Base-by-base conservation (phyloP, 2,329 filamentous ascomycete species). In the Venturia asperata region DNA sequence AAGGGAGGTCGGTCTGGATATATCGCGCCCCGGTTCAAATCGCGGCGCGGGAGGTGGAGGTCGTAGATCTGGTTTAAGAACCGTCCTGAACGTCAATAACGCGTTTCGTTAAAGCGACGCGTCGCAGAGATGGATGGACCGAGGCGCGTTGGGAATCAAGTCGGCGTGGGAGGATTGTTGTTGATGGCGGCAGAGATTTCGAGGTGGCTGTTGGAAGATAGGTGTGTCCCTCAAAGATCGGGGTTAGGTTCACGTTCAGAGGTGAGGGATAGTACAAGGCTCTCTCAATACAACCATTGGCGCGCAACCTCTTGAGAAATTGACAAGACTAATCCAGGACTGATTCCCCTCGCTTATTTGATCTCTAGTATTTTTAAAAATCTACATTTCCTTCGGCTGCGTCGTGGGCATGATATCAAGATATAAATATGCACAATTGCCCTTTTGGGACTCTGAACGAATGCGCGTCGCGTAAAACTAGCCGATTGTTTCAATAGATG, bases 131-230 rank as follows among this genome's bases (percentile, higher is more conserved):
- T 37, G 61, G 24, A 34, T 34, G 24, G 43, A 49, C 24, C 7
- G 42, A 43, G 45, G 24, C 39, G 42, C 34, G 42, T 34, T 37
- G 24, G 10, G 45, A 24, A 43, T 2, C 19, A 19, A 15, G 21
- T n/a, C n/a, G 39, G 30, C 27, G 60, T 43, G 27, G 39, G 24
- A 21, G 27, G 49, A 58, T 42, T 27, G 63, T 58, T 58, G 63
- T 55, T 64, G 63, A 64, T 63, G 62, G 45, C 37, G 41, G 47
- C 21, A 24, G 43, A 39, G 62, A 63, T 42, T 42, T 62, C 24
- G 39, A n/a, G 58, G 60, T n/a, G 56, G 56, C 39, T 39, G 56
- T 39, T 39, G 41, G 47, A 52, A 15, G 13, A 52, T 21, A 52
- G 47, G 47, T 52, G 47, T 21, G 47, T 52, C 47, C 47, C 21